Percentiles rank a stretch among this genome's conserved stretches.
These are phyloP conservation scores for Suillus subluteus DNA, from an alignment of 768 basidiomycete species.

Conservation along the genomic window DNA sequence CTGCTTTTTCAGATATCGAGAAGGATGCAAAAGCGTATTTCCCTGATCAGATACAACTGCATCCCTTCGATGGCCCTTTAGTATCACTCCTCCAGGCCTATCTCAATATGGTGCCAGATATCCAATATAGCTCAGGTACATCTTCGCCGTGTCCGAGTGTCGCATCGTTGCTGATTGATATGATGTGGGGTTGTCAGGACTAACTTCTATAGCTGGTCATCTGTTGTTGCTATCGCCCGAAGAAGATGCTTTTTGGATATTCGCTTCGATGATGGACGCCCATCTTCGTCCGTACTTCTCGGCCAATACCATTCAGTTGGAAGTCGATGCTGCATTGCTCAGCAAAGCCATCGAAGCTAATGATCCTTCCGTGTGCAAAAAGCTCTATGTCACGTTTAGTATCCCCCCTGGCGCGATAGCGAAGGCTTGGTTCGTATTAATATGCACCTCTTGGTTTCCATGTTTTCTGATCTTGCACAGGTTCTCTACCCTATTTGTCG, in stretches of 20 bases:
- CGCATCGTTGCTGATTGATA: neutral
- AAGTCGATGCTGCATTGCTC: conserved; percentile 77
- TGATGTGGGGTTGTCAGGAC: conserved; percentile 43
- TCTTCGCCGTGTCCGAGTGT: conserved; percentile 14
- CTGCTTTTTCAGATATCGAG: conserved; percentile 57
- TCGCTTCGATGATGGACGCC: conserved; percentile 83
- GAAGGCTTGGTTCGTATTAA: conserved; percentile 57
- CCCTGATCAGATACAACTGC: conserved; percentile 59
- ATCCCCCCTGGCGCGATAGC: conserved; percentile 63
- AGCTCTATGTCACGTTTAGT: conserved; percentile 65
- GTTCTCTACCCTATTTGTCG: conserved; percentile 76
- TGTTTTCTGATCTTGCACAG: conserved; percentile 37
- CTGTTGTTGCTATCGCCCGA: conserved; percentile 77
- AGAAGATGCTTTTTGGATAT: conserved; percentile 92
- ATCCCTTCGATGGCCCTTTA: conserved; percentile 58
- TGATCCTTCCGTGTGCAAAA: conserved; percentile 64
- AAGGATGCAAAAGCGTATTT: conserved; percentile 59
- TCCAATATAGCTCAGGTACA: conserved; percentile 67
- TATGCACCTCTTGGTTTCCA: neutral
- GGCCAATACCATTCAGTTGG: conserved; percentile 59
- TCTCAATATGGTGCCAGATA: conserved; percentile 83
- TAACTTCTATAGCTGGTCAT: conserved; percentile 73
- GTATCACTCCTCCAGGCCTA: conserved; percentile 70
- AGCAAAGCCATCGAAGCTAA: conserved; percentile 66
- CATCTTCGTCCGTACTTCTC: conserved; percentile 83